These are phyloP conservation scores for Fistulifera pelliculosa DNA, from an alignment of 108 stramenopile species.

Conservation along the genomic window DNA sequence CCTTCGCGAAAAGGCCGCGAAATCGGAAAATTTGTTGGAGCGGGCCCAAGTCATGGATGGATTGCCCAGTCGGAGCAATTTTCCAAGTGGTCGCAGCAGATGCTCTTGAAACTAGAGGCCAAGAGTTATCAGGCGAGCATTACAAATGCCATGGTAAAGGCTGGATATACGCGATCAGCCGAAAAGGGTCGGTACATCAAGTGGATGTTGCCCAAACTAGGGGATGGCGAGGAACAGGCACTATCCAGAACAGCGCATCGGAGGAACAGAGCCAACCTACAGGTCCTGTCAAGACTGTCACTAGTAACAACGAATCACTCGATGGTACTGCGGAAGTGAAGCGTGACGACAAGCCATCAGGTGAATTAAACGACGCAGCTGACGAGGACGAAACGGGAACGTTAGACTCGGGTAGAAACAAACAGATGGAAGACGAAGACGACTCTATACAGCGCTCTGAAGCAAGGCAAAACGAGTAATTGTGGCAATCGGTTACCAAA, in stretches of 20 bases:
- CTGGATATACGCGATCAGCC: conserved; percentile 25
- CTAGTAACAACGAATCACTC: not conserved
- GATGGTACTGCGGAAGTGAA: not conserved
- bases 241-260: too few species aligned
- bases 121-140: conserved; percentile 38
- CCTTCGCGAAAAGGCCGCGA: conserved; percentile 19
- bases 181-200: conserved; percentile 37
- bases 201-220: conserved; percentile 31
- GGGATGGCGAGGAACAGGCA: too few species aligned
- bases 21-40: conserved; percentile 21
- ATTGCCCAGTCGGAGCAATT: conserved; percentile 27
- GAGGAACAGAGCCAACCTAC: too few species aligned
- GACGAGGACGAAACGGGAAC: too few species aligned
- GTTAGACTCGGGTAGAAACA: too few species aligned
- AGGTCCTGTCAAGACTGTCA: not conserved
- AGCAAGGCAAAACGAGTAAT: too few species aligned
- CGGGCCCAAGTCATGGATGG: conserved; percentile 47
- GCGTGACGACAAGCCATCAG: not conserved
- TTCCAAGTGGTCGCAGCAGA: conserved; percentile 30
- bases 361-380: too few species aligned
- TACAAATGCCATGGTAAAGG: conserved; percentile 39
- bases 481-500: too few species aligned
- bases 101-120: conserved; percentile 42
- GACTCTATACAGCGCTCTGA: too few species aligned
- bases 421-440: too few species aligned